phyloP scores from a whole-genome alignment of 495 filamentous ascomycete species.

The Cetradonia linearis region DNA sequence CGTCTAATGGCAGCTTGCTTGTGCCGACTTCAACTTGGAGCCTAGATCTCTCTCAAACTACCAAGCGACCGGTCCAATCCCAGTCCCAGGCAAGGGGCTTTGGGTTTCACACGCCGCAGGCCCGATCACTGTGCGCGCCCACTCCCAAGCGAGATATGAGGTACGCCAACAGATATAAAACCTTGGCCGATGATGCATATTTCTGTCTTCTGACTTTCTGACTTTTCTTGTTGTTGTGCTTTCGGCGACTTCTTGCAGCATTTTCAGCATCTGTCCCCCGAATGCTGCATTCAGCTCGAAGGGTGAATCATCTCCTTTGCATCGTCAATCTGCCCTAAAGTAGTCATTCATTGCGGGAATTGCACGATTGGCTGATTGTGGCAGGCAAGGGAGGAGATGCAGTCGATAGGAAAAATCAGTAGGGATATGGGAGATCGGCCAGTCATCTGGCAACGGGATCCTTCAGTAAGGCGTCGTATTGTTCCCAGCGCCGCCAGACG shows the following conservation, averaged over 20 bases:
- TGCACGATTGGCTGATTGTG: neutral
- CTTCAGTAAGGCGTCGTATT: constrained; percentile 3
- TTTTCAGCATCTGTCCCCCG: neutral
- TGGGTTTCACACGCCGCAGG: constrained; percentile 1
- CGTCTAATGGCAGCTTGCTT: constrained; percentile 1
- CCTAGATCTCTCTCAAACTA: neutral
- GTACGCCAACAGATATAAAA: neutral
- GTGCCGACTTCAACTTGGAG: neutral
- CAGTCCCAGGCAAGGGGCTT: neutral
- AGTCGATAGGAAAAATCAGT: neutral
- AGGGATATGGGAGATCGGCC: neutral
- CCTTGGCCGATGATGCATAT: neutral
- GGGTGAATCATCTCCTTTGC: neutral
- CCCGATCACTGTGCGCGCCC: too few species aligned
- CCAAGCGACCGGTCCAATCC: neutral
- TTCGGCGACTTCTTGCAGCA: neutral
- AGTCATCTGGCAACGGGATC: constrained; percentile 9
- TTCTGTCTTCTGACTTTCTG: too few species aligned
- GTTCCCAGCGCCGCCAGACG: neutral
- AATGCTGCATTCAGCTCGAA: neutral
- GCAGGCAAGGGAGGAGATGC: neutral
- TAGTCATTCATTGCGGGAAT: neutral
- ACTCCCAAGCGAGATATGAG: neutral
- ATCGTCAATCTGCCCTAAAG: constrained; percentile 2
- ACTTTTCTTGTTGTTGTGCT: neutral